Base-by-base conservation (phyloP, 306 rosid genomes). In the Elaeagnus macrophylla region DNA sequence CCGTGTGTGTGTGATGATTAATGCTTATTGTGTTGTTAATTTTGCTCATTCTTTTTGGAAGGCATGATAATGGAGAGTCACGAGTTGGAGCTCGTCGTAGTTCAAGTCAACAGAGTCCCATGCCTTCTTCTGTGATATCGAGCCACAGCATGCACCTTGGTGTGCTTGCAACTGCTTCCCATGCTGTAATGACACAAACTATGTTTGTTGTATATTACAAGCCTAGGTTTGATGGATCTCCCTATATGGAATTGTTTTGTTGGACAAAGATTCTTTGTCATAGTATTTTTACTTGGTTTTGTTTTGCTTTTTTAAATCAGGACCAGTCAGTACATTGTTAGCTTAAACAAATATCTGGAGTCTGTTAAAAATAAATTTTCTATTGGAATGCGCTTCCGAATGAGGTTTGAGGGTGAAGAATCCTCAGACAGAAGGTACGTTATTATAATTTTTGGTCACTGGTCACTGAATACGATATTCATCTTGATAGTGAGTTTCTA, bases 131-230 rank as follows among this genome's bases (percentile, higher is more conserved):
- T 6, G 94, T 89, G 65, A 81, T 89, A 73, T 89, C 97, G 9
- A 83, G 88, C 81, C 94, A 81, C 60, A 81, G 85, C 76, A 86
- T 89, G 97, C 88, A 77, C 52, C 90, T 85, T 37, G 97, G 97
- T 25, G 84, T 89, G 67, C 94, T 89, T 60, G 95, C 90, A 20
- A 89, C 95, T 60, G 95, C 95, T 48, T 72, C 85, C 56, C 94
- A 83, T 62, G 95, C 95, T 59, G 67, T 89, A 37, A 59, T 41
- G 58, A 81, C 88, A 37, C 72, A 64, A 12, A 81, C 83, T 13
- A 61, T 78, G 68, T 83, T 89, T 25, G 61, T 77, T 12, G 88
- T 89, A 41, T 89, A 73, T 72, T 86, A 81, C 74, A 83, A 77
- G 67, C 95, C 97, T 55, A 89, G 97, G 97, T 89, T 67, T 58